These are phyloP conservation scores for Leishmania major DNA, from an alignment of 208 protist species.

Conservation along the genomic window DNA sequence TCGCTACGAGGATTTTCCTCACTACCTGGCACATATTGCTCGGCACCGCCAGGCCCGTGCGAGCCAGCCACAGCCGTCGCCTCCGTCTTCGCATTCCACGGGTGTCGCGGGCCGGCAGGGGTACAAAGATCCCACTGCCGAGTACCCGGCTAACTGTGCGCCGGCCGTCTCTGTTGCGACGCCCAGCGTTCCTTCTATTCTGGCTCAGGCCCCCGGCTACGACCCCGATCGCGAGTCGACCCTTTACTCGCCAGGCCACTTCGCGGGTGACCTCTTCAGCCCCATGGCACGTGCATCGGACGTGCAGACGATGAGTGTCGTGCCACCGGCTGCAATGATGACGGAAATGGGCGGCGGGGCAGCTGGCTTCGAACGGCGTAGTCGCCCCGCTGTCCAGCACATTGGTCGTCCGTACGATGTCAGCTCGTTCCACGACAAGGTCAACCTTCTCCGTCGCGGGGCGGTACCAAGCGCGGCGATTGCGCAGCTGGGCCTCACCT, in stretches of 20 bases:
- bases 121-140: background rate
- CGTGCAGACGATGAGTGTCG: constrained; percentile 26
- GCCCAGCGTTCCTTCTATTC: constrained; percentile 7
- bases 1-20: constrained; percentile 53
- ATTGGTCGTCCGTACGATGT: constrained; percentile 27
- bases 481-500: constrained; percentile 66
- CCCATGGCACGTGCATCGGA: constrained; percentile 43
- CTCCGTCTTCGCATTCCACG: background rate
- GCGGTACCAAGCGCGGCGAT: constrained; percentile 39
- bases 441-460: constrained; percentile 47
- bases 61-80: constrained; percentile 6
- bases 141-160: background rate
- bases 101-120: background rate
- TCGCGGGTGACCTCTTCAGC: constrained; percentile 51
- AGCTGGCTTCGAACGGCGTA: constrained; percentile 5
- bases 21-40: constrained; percentile 47
- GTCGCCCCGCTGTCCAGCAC: constrained; percentile 20
- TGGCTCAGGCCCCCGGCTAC: constrained; percentile 46
- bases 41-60: constrained; percentile 43
- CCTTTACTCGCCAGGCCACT: constrained; percentile 60
- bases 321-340: constrained; percentile 28
- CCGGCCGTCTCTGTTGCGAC: background rate
- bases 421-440: constrained; percentile 51
- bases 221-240: constrained; percentile 38
- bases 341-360: background rate